These are phyloP conservation scores for Aphanocladium album DNA, from an alignment of 2,329 filamentous ascomycete species.

Conservation along the genomic window DNA sequence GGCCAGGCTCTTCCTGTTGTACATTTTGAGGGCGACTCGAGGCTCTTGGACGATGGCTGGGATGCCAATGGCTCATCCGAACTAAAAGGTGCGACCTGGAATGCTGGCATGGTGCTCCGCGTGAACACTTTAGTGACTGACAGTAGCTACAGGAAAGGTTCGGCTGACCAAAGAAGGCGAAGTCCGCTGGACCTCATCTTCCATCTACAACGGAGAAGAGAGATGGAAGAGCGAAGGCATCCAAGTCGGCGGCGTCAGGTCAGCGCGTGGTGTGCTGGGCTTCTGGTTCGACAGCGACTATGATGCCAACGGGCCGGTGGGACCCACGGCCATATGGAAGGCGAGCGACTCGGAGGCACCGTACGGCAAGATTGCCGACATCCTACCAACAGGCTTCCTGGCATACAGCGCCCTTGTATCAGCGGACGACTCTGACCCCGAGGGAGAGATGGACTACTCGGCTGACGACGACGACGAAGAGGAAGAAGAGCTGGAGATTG, in stretches of 20 bases:
- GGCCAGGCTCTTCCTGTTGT: conserved; percentile 58
- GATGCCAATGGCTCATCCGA: conserved; percentile 65
- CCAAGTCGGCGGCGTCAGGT: conserved; percentile 63
- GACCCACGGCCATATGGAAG: conserved; percentile 77
- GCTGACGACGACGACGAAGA: conserved; percentile 27
- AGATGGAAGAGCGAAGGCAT: conserved; percentile 74
- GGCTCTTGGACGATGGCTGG: conserved; percentile 58
- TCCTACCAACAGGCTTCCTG: conserved; percentile 27
- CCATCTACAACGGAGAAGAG: conserved; percentile 58
- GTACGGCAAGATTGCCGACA: conserved; percentile 23
- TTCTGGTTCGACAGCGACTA: conserved; percentile 46
- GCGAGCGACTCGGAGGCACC: conserved; percentile 44
- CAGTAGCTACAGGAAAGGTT: conserved; percentile 48
- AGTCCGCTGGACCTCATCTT: conserved; percentile 68
- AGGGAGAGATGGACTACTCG: conserved; percentile 24
- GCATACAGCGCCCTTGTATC: conserved; percentile 21
- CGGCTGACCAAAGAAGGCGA: conserved; percentile 64
- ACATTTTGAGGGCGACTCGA: conserved; percentile 59
- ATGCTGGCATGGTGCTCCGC: background rate
- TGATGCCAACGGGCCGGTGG: conserved; percentile 63
- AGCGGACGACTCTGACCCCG: conserved; percentile 16
- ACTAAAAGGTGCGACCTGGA: conserved; percentile 50
- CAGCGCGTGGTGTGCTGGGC: conserved; percentile 54
- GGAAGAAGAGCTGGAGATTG: conserved; percentile 22
- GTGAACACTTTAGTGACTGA: conserved; percentile 18